A percentile compares a stretch with the other conserved stretches of the same genome.
phyloP scores from a whole-genome alignment of 1,284 basidiomycete genomes.

The Trametes polyzona region DNA sequence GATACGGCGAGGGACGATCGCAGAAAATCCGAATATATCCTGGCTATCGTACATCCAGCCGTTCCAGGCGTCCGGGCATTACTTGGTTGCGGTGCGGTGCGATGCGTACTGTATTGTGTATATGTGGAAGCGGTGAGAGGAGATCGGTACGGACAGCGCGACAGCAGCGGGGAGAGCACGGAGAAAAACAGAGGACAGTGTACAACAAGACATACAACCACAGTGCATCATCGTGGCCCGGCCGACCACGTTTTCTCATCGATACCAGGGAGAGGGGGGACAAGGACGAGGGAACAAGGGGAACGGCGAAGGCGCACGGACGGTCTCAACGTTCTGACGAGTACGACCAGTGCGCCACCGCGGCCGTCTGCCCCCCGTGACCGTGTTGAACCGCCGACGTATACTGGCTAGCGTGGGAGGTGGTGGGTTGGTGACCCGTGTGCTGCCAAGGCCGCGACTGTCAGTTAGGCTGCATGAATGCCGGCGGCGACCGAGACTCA shows the following conservation, averaged over 20 bases:
- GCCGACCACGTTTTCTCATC: neutral
- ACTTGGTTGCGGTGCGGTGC: neutral
- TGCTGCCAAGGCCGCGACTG: slow-evolving; percentile 3
- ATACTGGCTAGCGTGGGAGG: slow-evolving; percentile 33
- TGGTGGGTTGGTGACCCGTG: slow-evolving; percentile 28
- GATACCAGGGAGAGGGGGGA: neutral
- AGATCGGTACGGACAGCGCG: slow-evolving; percentile 11
- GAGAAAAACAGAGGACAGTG: slow-evolving; percentile 7
- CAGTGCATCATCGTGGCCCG: neutral
- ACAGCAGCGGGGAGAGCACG: neutral
- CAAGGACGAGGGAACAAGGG: neutral
- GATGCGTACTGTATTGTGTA: neutral
- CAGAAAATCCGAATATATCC: neutral
- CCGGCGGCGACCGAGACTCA: slow-evolving; percentile 37
- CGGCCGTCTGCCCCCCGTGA: slow-evolving; percentile 28
- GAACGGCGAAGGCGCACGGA: neutral
- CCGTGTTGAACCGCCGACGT: slow-evolving; percentile 30
- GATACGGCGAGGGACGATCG: neutral
- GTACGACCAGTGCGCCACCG: slow-evolving; percentile 65
- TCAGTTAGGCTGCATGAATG: neutral
- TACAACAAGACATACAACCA: slow-evolving; percentile 5
- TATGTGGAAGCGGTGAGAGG: too few relatives aligned
- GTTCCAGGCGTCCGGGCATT: neutral
- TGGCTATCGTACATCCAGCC: neutral
- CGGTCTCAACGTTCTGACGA: slow-evolving; percentile 53